These are phyloP conservation scores for Diutina sp. DNA, from an alignment of 1,139 yeast species.

Conservation along the genomic window DNA sequence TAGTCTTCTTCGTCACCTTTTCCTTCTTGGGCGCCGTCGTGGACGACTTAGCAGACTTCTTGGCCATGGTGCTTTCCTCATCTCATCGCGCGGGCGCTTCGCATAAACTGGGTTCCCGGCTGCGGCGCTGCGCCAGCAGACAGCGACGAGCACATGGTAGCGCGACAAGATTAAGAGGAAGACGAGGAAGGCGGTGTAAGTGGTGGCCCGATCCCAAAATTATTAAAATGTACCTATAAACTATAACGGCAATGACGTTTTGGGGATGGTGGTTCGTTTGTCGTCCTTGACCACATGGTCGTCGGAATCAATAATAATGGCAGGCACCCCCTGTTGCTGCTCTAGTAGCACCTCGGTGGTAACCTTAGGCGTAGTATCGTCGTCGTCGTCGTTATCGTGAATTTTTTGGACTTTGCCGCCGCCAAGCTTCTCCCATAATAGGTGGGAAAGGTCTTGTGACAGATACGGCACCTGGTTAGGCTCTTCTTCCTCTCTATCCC, in stretches of 20 bases:
- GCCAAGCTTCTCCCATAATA: conserved; percentile 34
- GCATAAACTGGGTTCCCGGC: not conserved
- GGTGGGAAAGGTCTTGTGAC: conserved; percentile 28
- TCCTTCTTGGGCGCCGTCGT: conserved; percentile 10
- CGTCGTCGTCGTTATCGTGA: conserved; percentile 9
- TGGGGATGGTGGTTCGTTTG: conserved; percentile 8
- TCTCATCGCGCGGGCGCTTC: not conserved
- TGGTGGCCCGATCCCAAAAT: not conserved
- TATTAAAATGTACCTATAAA: not conserved
- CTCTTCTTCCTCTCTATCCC: conserved; percentile 30
- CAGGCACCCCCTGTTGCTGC: conserved; percentile 20
- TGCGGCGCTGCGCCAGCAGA: not conserved
- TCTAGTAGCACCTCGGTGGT: conserved; percentile 10
- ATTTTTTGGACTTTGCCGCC: conserved; percentile 23
- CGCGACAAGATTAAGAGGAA: not conserved
- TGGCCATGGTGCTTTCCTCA: conserved; percentile 4
- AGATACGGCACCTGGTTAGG: conserved; percentile 25
- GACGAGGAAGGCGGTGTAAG: not conserved
- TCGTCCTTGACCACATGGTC: conserved; percentile 7
- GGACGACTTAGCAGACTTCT: conserved; percentile 9
- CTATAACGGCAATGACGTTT: conserved; percentile 14
- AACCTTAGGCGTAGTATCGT: conserved; percentile 4
- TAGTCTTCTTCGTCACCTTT: conserved; percentile 4
- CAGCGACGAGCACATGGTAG: not conserved
- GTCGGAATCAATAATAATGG: conserved; percentile 21